Percentiles rank a stretch among this genome's conserved stretches.
Conservation (phyloP, 2,329 filamentous ascomycete genomes). For the Ophiocordyceps robertsii region DNA sequence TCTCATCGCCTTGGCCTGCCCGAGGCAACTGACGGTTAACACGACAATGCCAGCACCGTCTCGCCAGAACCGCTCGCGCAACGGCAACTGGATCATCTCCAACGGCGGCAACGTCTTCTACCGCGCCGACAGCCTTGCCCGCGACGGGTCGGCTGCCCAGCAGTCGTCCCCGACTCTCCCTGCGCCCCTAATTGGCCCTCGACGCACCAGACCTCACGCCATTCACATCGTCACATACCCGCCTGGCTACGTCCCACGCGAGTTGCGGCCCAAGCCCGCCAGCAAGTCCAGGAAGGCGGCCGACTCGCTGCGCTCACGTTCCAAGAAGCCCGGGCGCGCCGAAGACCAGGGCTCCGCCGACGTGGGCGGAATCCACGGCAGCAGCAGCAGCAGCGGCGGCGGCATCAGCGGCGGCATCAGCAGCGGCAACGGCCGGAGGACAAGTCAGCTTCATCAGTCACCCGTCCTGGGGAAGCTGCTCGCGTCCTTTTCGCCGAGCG, state of each 20-base stretch:
- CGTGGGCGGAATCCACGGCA: too few relatives aligned
- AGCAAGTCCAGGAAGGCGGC: slow-evolving; percentile 1
- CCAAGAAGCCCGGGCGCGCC: neutral
- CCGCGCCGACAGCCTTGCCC: slow-evolving; percentile 7
- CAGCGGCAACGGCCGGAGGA: neutral
- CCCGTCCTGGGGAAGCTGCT: slow-evolving; percentile 6
- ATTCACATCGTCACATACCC: slow-evolving; percentile 29
- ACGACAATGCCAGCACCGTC: slow-evolving; percentile 2
- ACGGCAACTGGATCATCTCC: slow-evolving; percentile 10
- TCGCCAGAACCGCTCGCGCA: slow-evolving; percentile 3
- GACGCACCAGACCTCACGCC: slow-evolving; percentile 24
- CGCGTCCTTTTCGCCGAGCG: slow-evolving; percentile 2
- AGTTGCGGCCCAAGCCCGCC: slow-evolving; percentile 18
- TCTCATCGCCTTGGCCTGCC: neutral
- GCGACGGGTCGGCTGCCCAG: neutral
- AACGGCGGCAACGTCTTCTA: slow-evolving; percentile 16
- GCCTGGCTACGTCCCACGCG: slow-evolving; percentile 29
- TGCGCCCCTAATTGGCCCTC: slow-evolving; percentile 23
- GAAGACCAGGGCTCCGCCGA: neutral
- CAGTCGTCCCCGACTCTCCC: slow-evolving; percentile 13
- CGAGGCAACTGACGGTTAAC: neutral
- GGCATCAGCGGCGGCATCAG: too few relatives aligned
- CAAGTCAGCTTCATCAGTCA: neutral
- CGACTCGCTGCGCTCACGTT: neutral
- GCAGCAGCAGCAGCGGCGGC: neutral